phyloP scores from a whole-genome alignment of 2,329 filamentous ascomycete genomes.

The Cordyceps fumosorosea region DNA sequence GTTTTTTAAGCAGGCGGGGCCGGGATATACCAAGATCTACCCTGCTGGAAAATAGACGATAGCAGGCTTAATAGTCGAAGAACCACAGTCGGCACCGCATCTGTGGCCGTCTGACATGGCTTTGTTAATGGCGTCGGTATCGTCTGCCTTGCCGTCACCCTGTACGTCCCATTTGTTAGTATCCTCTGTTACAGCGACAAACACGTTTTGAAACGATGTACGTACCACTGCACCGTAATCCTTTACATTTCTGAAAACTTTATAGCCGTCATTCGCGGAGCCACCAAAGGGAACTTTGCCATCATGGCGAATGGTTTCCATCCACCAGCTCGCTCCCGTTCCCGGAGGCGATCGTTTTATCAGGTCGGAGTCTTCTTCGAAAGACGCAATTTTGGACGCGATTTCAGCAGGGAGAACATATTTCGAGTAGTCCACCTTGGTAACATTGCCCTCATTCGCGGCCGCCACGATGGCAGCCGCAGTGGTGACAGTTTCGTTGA shows the following conservation, averaged over 20 bases:
- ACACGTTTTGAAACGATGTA: not conserved
- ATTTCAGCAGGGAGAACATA: not conserved
- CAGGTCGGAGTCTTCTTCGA: not conserved
- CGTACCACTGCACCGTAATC: slow-evolving; percentile 8
- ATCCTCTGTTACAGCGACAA: not conserved
- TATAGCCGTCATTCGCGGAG: not conserved
- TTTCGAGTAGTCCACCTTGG: slow-evolving; percentile 3
- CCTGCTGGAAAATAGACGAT: slow-evolving; percentile 20
- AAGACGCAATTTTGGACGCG: not conserved
- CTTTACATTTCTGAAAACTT: slow-evolving; percentile 11
- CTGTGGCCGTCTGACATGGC: slow-evolving; percentile 15
- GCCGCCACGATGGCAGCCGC: slow-evolving; percentile 2
- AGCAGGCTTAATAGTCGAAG: slow-evolving; percentile 14
- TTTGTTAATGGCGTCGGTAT: slow-evolving; percentile 18
- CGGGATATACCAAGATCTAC: not conserved
- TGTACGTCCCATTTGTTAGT: not conserved
- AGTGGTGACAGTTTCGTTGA: slow-evolving; percentile 3
- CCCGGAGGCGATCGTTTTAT: slow-evolving; percentile 1
- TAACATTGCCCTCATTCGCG: slow-evolving; percentile 3
- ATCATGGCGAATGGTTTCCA: not conserved
- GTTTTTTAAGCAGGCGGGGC: too few species aligned
- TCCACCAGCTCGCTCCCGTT: slow-evolving; percentile 5
- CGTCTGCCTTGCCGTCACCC: slow-evolving; percentile 38
- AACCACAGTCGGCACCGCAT: slow-evolving; percentile 16
- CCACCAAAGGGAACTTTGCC: slow-evolving; percentile 9